Conservation (phyloP, 2,329 filamentous ascomycete genomes). For the Colletotrichum phormii region DNA sequence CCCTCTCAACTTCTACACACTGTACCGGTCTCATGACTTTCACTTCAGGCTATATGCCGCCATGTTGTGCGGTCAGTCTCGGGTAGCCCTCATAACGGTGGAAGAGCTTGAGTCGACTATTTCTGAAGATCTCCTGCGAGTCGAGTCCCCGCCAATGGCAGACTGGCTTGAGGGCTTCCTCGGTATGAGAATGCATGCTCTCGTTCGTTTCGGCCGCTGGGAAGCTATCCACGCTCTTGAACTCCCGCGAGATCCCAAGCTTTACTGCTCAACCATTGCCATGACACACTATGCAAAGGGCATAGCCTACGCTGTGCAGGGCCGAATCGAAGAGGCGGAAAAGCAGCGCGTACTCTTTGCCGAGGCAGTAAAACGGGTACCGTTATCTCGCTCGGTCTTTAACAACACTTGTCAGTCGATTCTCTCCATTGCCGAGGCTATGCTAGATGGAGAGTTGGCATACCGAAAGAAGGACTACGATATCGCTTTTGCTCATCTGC, state of each 20-base stretch:
- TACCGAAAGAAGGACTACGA: conserved; percentile 73
- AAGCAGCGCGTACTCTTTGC: conserved; percentile 62
- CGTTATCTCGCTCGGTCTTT: conserved; percentile 71
- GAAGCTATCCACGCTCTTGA: conserved; percentile 68
- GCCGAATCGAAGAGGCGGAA: conserved; percentile 65
- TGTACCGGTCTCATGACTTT: conserved; percentile 80
- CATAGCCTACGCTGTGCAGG: conserved; percentile 72
- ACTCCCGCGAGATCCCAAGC: conserved; percentile 65
- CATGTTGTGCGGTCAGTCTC: conserved; percentile 78
- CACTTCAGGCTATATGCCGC: conserved; percentile 82
- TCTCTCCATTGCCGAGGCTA: conserved; percentile 70
- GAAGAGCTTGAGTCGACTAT: conserved; percentile 70
- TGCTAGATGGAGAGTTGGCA: conserved; percentile 80
- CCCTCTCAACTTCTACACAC: conserved; percentile 77
- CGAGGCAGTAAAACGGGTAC: conserved; percentile 63
- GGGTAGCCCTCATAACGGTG: conserved; percentile 71
- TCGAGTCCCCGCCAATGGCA: conserved; percentile 79
- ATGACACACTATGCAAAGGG: conserved; percentile 76
- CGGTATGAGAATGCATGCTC: conserved; percentile 74
- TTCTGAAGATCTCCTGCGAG: conserved; percentile 71
- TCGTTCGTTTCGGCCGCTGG: conserved; percentile 81
- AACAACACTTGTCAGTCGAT: conserved; percentile 75
- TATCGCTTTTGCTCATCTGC: conserved; percentile 69
- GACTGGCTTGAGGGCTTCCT: conserved; percentile 82
- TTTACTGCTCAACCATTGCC: conserved; percentile 79